Conservation (phyloP, 73 alveolate species). For the Uronychia binucleata region DNA sequence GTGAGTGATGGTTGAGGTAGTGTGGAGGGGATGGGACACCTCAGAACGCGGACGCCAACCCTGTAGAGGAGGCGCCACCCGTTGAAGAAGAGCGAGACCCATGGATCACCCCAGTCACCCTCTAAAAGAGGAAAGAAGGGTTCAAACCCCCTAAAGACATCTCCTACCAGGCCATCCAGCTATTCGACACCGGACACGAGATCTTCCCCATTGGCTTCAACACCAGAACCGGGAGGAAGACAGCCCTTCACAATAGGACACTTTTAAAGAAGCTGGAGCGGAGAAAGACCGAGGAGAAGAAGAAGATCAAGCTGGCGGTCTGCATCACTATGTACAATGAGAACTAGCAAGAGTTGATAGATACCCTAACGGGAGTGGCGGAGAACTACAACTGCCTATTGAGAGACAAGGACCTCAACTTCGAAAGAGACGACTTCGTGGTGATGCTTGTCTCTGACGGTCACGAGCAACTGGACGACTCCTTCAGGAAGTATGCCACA, state of each 20-base stretch:
- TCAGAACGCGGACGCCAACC: background rate
- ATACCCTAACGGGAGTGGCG: background rate
- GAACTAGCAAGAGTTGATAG: constrained; percentile 1
- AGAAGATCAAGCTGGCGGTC: constrained; percentile 32
- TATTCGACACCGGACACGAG: background rate
- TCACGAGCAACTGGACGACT: constrained; percentile 1
- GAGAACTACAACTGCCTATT: background rate
- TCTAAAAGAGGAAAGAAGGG: background rate
- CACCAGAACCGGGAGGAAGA: constrained; percentile 2
- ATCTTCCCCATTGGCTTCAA: constrained; percentile 6
- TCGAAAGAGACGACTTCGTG: constrained; percentile 16
- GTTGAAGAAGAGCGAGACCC: background rate
- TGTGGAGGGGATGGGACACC: too few relatives aligned
- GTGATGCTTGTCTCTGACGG: constrained; percentile 41
- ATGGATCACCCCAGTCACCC: background rate
- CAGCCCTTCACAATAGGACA: background rate
- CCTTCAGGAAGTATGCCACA: constrained; percentile 30
- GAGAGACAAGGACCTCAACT: background rate
- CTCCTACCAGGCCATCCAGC: constrained; percentile 13
- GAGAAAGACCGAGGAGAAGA: background rate
- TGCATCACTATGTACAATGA: constrained; percentile 50
- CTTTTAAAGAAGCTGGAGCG: background rate
- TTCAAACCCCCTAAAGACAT: constrained; percentile 6
- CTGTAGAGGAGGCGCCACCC: background rate
- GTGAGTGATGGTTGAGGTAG: too few relatives aligned